Evolutionary conservation across 2,329 filamentous ascomycete genomes (phyloP), one percentile per base, ranked within the genome.

Genomic region (Cyphellophora attinorum): DNA sequence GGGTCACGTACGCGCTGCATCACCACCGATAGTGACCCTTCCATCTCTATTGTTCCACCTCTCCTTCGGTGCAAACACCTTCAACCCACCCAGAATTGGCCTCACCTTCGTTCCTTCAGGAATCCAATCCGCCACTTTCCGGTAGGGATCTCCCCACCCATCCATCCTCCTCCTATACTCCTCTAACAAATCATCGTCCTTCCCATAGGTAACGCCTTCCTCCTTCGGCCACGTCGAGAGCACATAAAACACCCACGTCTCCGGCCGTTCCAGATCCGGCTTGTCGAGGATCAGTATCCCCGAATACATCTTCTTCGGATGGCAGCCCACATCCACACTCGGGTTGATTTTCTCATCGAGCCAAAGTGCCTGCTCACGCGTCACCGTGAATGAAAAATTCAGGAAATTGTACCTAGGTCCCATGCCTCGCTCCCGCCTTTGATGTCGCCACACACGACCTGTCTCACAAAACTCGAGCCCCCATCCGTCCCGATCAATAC

Each of bases 1-100:
- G n/a, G n/a, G n/a, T n/a, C n/a, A n/a, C n/a, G 21, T 59, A 49
- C 80, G 76, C 0, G 76, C 76, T 0, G 76, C 74, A 47, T 81
- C 76, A 11, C 76, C 76, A 1, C 74, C 52, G 2, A 79, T 59
- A 1, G 60, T 53, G 8, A 65, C 57, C 23, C 57, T 55, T 3
- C 57, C 59, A 4, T 38, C 42, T 11, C 38, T 41, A 28, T 49
- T 53, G 33, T 42, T 37, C 55, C 54, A 58, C 1, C 42, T 35
- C 5, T 50, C 33, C 18, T 29, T 35, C 5, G 40, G 42, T 12
- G 35, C 37, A 46, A 48, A 51, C 31, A 49, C 46, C 29, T 35
- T 40, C 41, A 48, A 28, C 33, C 38, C 19, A 35, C 27, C 21
- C n/a, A 38, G 40, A 5, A 52, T 44, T 3, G 33, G 35, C 14